phyloP scores from a whole-genome alignment of 495 filamentous ascomycete genomes.

The Xylaria curta region DNA sequence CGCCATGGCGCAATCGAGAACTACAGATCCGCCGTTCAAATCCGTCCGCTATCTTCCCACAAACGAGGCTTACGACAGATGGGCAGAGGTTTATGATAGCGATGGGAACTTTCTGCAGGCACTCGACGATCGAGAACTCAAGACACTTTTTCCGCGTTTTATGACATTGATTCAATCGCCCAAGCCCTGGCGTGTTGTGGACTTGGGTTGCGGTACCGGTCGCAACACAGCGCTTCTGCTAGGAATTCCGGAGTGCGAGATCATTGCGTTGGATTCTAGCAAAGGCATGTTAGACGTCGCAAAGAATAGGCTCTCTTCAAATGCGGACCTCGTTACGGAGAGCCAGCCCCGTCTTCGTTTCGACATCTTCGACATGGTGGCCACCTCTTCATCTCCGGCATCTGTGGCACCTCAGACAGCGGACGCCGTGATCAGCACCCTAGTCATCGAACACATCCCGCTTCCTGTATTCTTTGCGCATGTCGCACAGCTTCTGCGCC shows the following conservation, averaged over 20 bases:
- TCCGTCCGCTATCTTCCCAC: slow-evolving; percentile 38
- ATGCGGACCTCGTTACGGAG: too few species aligned
- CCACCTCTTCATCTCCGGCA: slow-evolving; percentile 27
- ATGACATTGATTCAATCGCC: slow-evolving; percentile 43
- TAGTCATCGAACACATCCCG: slow-evolving; percentile 74
- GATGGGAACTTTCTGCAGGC: slow-evolving; percentile 78
- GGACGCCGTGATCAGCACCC: slow-evolving; percentile 64
- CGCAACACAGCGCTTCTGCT: slow-evolving; percentile 69
- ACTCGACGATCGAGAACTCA: slow-evolving; percentile 67
- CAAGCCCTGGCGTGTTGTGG: slow-evolving; percentile 53
- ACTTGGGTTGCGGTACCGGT: slow-evolving; percentile 75
- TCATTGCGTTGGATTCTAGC: slow-evolving; percentile 48
- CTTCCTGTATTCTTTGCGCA: slow-evolving; percentile 61
- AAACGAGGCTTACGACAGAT: slow-evolving; percentile 44
- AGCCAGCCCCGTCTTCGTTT: slow-evolving; percentile 34
- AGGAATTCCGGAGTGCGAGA: slow-evolving; percentile 32
- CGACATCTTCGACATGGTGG: slow-evolving; percentile 50
- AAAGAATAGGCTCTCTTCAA: slow-evolving; percentile 42
- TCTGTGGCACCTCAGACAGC: slow-evolving; percentile 31
- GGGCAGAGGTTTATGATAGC: slow-evolving; percentile 63
- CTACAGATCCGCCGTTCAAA: slow-evolving; percentile 20
- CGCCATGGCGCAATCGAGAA: slow-evolving; percentile 11
- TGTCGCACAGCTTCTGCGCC: slow-evolving; percentile 52
- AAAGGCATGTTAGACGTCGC: slow-evolving; percentile 64
- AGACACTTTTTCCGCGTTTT: slow-evolving; percentile 60